These are phyloP conservation scores for Rhododendron griersonianum DNA, from an alignment of 148 eudicot species.

Conservation along the genomic window DNA sequence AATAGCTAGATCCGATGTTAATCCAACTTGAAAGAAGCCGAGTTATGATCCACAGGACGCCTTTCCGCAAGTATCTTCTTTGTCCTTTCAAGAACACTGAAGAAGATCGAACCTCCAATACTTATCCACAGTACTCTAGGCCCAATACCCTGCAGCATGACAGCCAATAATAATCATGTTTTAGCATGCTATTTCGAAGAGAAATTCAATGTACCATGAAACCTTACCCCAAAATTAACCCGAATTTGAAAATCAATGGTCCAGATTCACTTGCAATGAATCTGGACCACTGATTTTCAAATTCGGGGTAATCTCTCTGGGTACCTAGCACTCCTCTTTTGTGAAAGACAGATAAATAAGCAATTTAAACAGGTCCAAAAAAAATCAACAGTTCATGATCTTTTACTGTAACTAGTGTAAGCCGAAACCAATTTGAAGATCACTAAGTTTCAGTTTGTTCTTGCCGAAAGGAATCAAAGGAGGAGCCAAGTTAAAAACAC, in stretches of 20 bases:
- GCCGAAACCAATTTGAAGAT: background rate
- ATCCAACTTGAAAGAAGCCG: conserved; percentile 19
- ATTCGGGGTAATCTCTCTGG: too few species aligned
- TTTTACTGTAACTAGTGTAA: background rate
- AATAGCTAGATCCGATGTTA: conserved; percentile 12
- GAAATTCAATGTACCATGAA: too few species aligned
- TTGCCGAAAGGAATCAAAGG: background rate
- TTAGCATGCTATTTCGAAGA: background rate
- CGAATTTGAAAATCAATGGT: too few species aligned
- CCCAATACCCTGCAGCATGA: conserved; percentile 67
- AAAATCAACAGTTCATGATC: background rate
- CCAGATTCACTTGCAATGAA: too few species aligned
- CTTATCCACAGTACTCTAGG: conserved; percentile 90
- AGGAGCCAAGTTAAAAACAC: background rate
- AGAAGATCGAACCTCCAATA: conserved; percentile 81
- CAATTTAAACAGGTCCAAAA: background rate
- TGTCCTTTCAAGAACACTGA: conserved; percentile 76
- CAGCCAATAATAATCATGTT: background rate
- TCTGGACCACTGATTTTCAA: too few species aligned
- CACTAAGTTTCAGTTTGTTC: background rate
- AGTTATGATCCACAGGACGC: conserved; percentile 16
- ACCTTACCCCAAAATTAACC: too few species aligned
- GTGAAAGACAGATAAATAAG: background rate
- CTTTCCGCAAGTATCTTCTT: conserved; percentile 51
- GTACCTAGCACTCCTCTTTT: too few species aligned